Base-by-base conservation (phyloP, 495 filamentous ascomycete genomes). In the Aspergillus mulundensis region DNA sequence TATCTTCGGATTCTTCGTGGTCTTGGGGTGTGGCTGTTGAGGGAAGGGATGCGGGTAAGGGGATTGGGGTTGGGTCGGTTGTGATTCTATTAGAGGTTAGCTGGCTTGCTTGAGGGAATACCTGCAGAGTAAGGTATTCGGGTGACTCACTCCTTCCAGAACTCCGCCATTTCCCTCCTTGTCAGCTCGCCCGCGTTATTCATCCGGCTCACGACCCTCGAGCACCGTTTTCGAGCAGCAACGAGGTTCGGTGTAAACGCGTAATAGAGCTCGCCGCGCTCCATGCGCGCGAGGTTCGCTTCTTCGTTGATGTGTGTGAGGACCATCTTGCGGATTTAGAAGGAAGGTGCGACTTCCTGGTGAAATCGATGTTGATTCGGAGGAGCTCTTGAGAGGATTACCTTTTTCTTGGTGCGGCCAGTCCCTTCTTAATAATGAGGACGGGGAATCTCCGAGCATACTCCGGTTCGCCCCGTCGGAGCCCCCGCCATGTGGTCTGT, bases 1-100 rank as follows among this genome's bases (percentile, higher is more conserved):
- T 74, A 25, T 84, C 82, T 59, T 92, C 86, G 58, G 23, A 28
- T 44, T 59, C 50, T 1, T 53, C 40, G 40, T 15, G 3, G 50
- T 24, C 0, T 2, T 3, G n/a, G 12, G 43, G n/a, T 7, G 32
- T 36, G 5, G 32, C 32, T 36, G 32, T 2, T 36, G 32, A 10
- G 5, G 32, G 32, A 8, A 28, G 25, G 3, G 25, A 8, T 10
- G 32, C 32, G 2, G 32, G 32, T 36, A 10, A 15, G 5, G 32
- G 32, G 14, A 59, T 50, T 0, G 50, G 57, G 10, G 11, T 28
- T 12, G 34, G 23, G 36, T 54, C 45, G 24, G 50, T 43, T 11
- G 51, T 54, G n/a, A 59, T 54, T 20, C 57, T 59, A 11, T 3
- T 30, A 30, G 32, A 14, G 32, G 32, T 36, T 36, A 7, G 32